Conservation (phyloP, 169 alveolate genomes). For the Cyclospora cayetanensis region DNA sequence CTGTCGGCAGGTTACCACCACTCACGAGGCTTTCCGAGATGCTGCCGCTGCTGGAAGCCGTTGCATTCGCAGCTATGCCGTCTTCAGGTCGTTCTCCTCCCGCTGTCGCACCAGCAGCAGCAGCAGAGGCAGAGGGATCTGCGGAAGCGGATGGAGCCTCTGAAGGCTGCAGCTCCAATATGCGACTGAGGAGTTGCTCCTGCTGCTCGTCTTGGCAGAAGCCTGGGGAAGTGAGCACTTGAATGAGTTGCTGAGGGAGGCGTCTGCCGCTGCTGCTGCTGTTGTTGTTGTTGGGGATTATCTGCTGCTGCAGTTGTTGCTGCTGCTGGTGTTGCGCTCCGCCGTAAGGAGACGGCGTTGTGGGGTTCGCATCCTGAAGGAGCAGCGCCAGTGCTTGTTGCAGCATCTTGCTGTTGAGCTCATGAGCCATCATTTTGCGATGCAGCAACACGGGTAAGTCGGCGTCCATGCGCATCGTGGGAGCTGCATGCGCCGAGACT, state of each 20-base stretch:
- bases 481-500: constrained; percentile 42
- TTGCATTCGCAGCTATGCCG: background rate
- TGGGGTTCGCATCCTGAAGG: background rate
- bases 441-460: constrained; percentile 77
- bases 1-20: background rate
- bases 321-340: too few relatives aligned
- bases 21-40: background rate
- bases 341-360: too few relatives aligned
- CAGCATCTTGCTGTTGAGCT: background rate
- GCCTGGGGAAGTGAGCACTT: background rate
- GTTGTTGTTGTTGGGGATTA: background rate
- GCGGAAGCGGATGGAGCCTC: background rate
- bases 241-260: background rate
- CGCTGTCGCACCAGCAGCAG: background rate
- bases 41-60: background rate
- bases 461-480: constrained; percentile 45
- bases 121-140: background rate
- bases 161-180: background rate
- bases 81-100: background rate
- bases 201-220: constrained; percentile 3
- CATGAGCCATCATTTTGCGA: constrained; percentile 66
- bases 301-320: background rate
- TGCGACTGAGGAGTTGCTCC: background rate
- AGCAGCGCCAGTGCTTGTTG: background rate
- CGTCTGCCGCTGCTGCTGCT: background rate